Evolutionary conservation across 768 basidiomycete species (phyloP), one percentile per base, ranked within the genome.

Genomic region (Lactarius akahatsu): DNA sequence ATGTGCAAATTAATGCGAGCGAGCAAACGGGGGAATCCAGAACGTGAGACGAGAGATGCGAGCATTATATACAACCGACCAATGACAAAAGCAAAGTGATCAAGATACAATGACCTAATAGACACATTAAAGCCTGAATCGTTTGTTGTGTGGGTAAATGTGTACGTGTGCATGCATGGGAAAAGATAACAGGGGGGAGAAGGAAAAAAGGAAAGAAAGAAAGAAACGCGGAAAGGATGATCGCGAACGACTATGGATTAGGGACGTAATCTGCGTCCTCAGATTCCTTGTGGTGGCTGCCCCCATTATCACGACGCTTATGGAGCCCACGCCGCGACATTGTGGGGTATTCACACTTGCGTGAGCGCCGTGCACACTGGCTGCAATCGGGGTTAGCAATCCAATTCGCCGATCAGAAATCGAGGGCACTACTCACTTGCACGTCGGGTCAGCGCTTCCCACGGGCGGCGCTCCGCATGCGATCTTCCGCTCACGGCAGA

Each of bases 401-500:
- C 57, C 45, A 10, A 38, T 57, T 47, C 32, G 43, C 55, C 45
- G n/a, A 57, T 63, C 23, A 52, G 28, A 26, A 36, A 36, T 36
- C 10, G 38, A 62, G 23, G 41, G 7, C 7, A 34, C 30, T 15
- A 69, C 70, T 34, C 52, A 71, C 70, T 71, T 69, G 70, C 70
- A 71, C 3, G 68, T 59, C 20, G 62, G 57, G 52, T 71, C 64
- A 10, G 68, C 63, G 59, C 64, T 66, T 54, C 65, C 70, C 5
- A 57, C 56, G 0, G 63, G 62, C 9, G 70, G 70, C 62, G 68
- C 64, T 20, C 68, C 76, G 66, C 80, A 80, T 2, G 78, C 78
- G 50, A 80, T 80, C 74, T 80, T 80, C 34, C 80, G 76, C 63
- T 79, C 78, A n/a, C 78, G 71, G 65, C 80, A 80, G 64, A 80